Evolutionary conservation across 2,329 filamentous ascomycete species (phyloP).

Genomic region (Didymella sp.): DNA sequence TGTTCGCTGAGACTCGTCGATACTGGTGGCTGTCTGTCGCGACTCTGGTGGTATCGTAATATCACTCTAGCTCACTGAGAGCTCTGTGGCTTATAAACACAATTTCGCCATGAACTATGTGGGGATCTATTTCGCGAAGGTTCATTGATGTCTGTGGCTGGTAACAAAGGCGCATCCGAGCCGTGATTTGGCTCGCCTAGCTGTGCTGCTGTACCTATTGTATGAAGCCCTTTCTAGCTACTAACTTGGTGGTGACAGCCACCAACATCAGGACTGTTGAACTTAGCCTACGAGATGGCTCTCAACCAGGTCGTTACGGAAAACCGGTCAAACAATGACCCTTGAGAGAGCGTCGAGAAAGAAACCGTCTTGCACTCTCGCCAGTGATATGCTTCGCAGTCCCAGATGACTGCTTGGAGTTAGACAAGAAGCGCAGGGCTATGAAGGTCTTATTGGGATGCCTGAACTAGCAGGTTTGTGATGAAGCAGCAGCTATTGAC

Average conservation of each 20-base stretch:
- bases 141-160: constrained; percentile 8
- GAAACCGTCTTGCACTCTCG: not conserved
- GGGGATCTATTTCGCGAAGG: not conserved
- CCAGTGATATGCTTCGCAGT: not conserved
- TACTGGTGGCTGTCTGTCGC: not conserved
- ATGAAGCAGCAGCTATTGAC: not conserved
- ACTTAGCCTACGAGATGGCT: not conserved
- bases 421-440: not conserved
- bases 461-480: not conserved
- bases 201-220: constrained; percentile 1
- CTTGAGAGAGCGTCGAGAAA: not conserved
- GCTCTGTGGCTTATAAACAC: not conserved
- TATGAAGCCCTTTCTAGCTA: constrained; percentile 1
- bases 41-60: not conserved
- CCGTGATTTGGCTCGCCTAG: not conserved
- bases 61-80: not conserved
- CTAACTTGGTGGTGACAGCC: not conserved
- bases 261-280: not conserved
- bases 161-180: constrained; percentile 1
- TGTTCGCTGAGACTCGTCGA: not conserved
- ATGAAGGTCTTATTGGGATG: not conserved
- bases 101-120: not conserved
- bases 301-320: not conserved
- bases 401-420: not conserved
- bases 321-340: not conserved